phyloP scores from a whole-genome alignment of 116 monocot genomes.

The Cymodocea nodosa region DNA sequence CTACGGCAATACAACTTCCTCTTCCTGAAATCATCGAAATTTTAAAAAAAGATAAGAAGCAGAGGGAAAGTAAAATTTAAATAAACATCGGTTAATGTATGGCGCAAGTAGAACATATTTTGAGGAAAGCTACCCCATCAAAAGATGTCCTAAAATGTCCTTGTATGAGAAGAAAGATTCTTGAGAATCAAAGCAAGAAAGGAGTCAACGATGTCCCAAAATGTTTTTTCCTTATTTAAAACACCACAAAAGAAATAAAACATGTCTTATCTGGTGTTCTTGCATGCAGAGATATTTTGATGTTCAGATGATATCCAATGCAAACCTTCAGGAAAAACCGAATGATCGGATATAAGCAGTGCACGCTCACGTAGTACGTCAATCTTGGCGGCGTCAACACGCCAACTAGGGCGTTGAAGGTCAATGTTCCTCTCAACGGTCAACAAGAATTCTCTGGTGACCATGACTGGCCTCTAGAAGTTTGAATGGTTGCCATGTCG shows the following conservation, averaged over 20 bases:
- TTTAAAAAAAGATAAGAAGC: neutral
- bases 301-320: constrained; percentile 4
- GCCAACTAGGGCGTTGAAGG: constrained; percentile 50
- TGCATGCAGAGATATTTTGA: neutral
- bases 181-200: too few species aligned
- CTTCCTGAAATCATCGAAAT: constrained; percentile 28
- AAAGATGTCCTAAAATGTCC: neutral
- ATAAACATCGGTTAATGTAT: neutral
- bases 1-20: constrained; percentile 48
- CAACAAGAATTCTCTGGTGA: constrained; percentile 49
- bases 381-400: constrained; percentile 56
- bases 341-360: constrained; percentile 75
- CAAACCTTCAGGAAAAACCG: constrained; percentile 48
- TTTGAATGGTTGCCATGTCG: neutral
- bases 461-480: constrained; percentile 37
- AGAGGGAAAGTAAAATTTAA: neutral
- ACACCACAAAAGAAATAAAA: too few species aligned
- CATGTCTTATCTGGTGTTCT: too few species aligned
- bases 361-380: constrained; percentile 37
- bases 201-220: too few species aligned
- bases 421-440: constrained; percentile 33
- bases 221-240: neutral
- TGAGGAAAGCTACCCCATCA: neutral
- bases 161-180: neutral
- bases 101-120: neutral